A percentile compares a stretch with the other conserved stretches of the same genome.
These are phyloP conservation scores for Calonectria fujianensis DNA, from an alignment of 2,329 filamentous ascomycete genomes.

Conservation along the genomic window DNA sequence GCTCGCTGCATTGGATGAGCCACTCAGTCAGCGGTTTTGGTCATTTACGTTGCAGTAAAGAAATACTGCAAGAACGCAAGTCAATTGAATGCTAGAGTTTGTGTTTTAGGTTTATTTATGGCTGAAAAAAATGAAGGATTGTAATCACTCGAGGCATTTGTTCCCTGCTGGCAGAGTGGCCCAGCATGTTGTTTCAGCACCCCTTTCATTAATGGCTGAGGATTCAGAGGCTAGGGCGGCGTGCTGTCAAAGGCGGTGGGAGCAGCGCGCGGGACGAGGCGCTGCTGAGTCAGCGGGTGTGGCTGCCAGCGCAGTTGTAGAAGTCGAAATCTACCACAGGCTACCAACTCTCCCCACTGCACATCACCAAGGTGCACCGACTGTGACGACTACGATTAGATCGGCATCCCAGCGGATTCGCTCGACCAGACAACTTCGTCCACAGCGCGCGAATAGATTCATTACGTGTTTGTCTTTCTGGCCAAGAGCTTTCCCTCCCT, in stretches of 20 bases:
- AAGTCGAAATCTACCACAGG: conserved; percentile 57
- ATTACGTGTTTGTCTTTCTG: conserved; percentile 39
- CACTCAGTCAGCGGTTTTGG: neutral
- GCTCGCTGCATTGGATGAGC: neutral
- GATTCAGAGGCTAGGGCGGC: conserved; percentile 31
- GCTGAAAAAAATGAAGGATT: neutral
- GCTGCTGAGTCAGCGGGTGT: conserved; percentile 50
- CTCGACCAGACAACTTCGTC: conserved; percentile 37
- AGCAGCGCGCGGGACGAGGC: neutral
- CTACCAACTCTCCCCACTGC: conserved; percentile 63
- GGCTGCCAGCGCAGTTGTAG: conserved; percentile 48
- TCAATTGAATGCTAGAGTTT: neutral
- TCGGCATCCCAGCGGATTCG: conserved; percentile 40
- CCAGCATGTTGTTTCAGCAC: neutral
- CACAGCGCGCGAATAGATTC: conserved; percentile 23
- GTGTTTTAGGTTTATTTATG: neutral
- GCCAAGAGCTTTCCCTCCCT: conserved; percentile 25
- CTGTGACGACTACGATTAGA: conserved; percentile 40
- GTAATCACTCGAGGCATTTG: neutral
- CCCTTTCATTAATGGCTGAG: neutral
- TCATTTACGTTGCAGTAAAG: neutral
- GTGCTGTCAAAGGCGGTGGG: conserved; percentile 31
- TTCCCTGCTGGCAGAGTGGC: neutral
- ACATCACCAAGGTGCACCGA: conserved; percentile 57
- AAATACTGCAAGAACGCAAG: neutral